phyloP scores from a whole-genome alignment of 202 grass and related monocot species.

The Hordeum pubiflorum region DNA sequence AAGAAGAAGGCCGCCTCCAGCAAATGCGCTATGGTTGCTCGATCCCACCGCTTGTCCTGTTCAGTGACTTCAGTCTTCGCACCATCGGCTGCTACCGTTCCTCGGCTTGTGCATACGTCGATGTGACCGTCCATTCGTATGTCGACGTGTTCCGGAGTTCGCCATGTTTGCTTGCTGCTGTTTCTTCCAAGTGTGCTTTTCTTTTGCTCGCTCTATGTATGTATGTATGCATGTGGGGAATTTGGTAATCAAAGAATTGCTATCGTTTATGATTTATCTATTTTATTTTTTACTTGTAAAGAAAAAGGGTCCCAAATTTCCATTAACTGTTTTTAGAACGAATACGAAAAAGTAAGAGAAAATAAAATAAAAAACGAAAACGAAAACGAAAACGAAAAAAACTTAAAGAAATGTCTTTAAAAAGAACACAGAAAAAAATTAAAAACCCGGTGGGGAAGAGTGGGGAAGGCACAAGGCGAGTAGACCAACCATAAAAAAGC shows the following conservation, averaged over 20 bases:
- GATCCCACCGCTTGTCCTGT: not conserved
- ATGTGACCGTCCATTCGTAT: not conserved
- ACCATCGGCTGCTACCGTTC: not conserved
- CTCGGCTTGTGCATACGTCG: not conserved
- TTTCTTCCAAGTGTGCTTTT: not conserved
- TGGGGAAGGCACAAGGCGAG: no score
- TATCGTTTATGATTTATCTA: not conserved
- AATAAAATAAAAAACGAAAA: no score
- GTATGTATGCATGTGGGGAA: conserved; percentile 24
- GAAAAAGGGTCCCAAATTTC: no score
- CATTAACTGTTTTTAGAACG: no score
- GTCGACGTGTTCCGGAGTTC: conserved; percentile 1
- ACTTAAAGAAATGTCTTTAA: no score
- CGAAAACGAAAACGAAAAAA: no score
- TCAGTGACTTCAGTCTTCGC: not conserved
- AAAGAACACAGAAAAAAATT: no score
- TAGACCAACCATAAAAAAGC: no score
- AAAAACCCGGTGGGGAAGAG: no score
- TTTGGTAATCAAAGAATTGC: not conserved
- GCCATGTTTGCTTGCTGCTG: conserved; percentile 5
- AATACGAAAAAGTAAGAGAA: no score
- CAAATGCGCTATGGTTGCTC: not conserved
- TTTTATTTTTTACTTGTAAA: not conserved
- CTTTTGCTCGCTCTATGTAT: conserved; percentile 17
- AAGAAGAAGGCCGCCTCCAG: conserved; percentile 6